Percentiles rank a stretch among this genome's conserved stretches.
Evolutionary conservation across 1,139 yeast genomes (phyloP).

Genomic region (Wickerhamomyces sp.): DNA sequence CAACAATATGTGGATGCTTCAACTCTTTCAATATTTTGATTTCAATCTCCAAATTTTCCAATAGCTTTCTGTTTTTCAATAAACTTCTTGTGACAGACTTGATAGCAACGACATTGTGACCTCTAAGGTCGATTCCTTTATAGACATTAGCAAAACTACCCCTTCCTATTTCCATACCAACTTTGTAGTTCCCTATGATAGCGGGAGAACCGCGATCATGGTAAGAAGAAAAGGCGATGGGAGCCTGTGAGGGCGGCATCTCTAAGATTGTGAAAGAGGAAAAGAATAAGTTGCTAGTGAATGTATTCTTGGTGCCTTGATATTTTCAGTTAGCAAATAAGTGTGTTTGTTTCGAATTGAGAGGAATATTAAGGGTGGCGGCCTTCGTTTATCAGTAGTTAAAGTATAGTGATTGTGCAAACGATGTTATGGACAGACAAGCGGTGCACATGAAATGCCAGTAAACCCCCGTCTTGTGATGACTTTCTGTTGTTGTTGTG

Average conservation of each 20-base stretch:
- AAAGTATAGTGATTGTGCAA: not conserved
- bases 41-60: conserved; percentile 89
- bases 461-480: too few relatives aligned
- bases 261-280: too few relatives aligned
- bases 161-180: conserved; percentile 80
- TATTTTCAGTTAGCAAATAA: too few relatives aligned
- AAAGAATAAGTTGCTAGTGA: too few relatives aligned
- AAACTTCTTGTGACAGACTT: conserved; percentile 83
- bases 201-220: conserved; percentile 3
- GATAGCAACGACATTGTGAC: conserved; percentile 70
- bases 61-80: conserved; percentile 75
- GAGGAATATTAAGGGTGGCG: not conserved
- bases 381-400: not conserved
- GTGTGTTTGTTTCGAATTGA: not conserved
- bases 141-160: conserved; percentile 96
- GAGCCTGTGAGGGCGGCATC: conserved; percentile 2
- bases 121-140: conserved; percentile 49
- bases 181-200: conserved; percentile 41
- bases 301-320: too few relatives aligned
- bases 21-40: conserved; percentile 79
- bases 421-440: not conserved
- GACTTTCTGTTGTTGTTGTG: too few relatives aligned
- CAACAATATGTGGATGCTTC: conserved; percentile 91
- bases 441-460: too few relatives aligned
- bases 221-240: not conserved